These are phyloP conservation scores for Papilionanthe hybrid DNA, from an alignment of 116 monocot species.

Conservation along the genomic window DNA sequence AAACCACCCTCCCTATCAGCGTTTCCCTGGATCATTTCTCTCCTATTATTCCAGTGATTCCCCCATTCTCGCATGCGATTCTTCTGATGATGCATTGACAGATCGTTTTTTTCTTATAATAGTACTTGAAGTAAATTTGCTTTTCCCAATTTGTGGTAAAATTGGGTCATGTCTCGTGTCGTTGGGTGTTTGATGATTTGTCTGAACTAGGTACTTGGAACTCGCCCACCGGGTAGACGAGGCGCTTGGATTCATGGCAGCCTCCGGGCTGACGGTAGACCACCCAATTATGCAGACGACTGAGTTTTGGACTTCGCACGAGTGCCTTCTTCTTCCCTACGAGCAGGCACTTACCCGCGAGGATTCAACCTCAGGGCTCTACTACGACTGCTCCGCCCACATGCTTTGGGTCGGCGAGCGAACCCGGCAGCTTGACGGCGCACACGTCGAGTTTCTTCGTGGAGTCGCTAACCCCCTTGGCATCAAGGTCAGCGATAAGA, in stretches of 20 bases:
- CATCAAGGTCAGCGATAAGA: conserved; percentile 54
- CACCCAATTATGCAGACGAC: conserved; percentile 51
- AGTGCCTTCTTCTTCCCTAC: conserved; percentile 43
- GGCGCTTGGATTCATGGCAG: conserved; percentile 48
- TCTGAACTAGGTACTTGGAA: conserved; percentile 33
- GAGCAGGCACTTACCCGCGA: conserved; percentile 48
- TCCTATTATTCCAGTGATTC: neutral
- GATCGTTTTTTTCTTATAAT: neutral
- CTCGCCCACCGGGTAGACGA: conserved; percentile 47
- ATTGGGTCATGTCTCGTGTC: neutral
- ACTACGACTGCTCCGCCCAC: conserved; percentile 51
- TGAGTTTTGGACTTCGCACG: conserved; percentile 55
- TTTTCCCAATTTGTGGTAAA: neutral
- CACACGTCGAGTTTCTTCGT: conserved; percentile 51
- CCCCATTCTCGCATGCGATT: neutral
- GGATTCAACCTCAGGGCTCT: conserved; percentile 48
- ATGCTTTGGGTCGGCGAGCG: conserved; percentile 54
- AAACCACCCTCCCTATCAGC: neutral
- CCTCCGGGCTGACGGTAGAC: conserved; percentile 38
- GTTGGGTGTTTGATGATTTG: conserved; percentile 1
- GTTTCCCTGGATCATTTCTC: neutral
- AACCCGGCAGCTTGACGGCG: conserved; percentile 45
- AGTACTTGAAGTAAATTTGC: neutral
- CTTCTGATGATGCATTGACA: neutral
- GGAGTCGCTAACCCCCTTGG: conserved; percentile 46